Base-by-base conservation (phyloP, 2,329 filamentous ascomycete genomes). In the Aspergillus candidus region DNA sequence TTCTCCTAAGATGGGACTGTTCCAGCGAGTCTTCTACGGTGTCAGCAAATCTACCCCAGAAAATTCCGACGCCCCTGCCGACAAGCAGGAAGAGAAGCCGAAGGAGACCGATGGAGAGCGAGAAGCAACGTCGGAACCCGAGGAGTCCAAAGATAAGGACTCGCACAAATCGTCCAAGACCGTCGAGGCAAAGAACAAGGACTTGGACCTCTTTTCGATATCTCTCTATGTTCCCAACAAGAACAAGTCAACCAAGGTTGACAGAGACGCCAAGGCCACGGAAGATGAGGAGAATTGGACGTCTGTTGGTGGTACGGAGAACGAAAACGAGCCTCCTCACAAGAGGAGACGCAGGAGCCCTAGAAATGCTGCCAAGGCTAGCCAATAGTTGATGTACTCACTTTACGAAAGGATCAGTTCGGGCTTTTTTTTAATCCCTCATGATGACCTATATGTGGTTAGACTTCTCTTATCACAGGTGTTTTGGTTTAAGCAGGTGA, bases 341-440 rank as follows among this genome's bases (percentile, higher is more conserved):
- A 68, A 68, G 43, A 62, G 60, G 43, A 57, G 60, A 18, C 58
- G 63, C 13, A 55, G 56, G 6, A 62, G 58, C 41, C 56, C 61
- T 35, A 55, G 53, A 38, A 52, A 53, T 10, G 29, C 37, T 15
- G 38, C 15, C 13, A 27, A 27, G 22, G 6, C 22, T 6, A 27
- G 22, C 22, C 22, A 27, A 27, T 27, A 27, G 22, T 27, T 27
- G 22, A 27, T 2, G 22, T 27, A 10, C 22, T 3, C 22, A 27
- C 22, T 27, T 3, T 27, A 8, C 22, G 3, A 27, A 27, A 27
- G 22, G 22, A 27, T 27, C 22, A 27, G 2, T 27, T 27, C 18
- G 22, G 22, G 22, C 22, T 27, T 10, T 27, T 10, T 10, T 6
- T 10, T 18, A 18, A 4, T 10, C 22, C 6, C 6, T 27, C 22